A percentile compares a stretch with the other conserved stretches of the same genome.
Conservation (phyloP, 495 filamentous ascomycete genomes). For the Pyronema omphalodes region DNA sequence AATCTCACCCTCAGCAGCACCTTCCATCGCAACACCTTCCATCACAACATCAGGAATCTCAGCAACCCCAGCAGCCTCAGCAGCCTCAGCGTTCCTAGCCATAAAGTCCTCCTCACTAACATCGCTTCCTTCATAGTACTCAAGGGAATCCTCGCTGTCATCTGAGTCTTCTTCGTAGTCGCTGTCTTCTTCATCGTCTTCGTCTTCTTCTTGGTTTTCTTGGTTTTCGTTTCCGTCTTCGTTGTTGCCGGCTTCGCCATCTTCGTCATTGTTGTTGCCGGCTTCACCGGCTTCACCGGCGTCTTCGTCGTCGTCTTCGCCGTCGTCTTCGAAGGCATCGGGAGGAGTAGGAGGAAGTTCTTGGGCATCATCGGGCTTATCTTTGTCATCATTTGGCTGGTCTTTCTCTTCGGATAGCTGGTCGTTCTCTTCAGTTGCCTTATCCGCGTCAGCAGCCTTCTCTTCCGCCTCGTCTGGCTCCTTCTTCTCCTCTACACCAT, state of each 20-base stretch:
- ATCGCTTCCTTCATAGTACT: background rate
- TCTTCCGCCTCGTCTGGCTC: background rate
- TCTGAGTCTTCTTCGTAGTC: background rate
- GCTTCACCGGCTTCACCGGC: background rate
- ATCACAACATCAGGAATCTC: background rate
- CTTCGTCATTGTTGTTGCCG: background rate
- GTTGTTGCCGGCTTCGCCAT: background rate
- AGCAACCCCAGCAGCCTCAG: background rate
- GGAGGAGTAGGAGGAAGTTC: too few species aligned
- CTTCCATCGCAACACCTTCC: background rate
- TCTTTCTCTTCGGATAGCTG: too few species aligned
- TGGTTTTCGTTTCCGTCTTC: background rate
- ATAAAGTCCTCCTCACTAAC: background rate
- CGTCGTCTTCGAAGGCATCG: background rate
- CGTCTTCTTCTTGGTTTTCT: background rate
- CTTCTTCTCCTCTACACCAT: background rate
- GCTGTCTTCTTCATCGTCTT: background rate
- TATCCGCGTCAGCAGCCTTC: too few species aligned
- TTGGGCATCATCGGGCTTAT: too few species aligned
- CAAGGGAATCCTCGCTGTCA: background rate
- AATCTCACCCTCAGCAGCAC: too few species aligned
- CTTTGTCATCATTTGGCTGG: too few species aligned
- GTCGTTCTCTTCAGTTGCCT: too few species aligned
- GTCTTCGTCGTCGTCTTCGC: background rate
- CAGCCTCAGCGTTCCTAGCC: background rate